These are phyloP conservation scores for Hypoxylon rubiginosum DNA, from an alignment of 2,329 filamentous ascomycete genomes.

Conservation along the genomic window DNA sequence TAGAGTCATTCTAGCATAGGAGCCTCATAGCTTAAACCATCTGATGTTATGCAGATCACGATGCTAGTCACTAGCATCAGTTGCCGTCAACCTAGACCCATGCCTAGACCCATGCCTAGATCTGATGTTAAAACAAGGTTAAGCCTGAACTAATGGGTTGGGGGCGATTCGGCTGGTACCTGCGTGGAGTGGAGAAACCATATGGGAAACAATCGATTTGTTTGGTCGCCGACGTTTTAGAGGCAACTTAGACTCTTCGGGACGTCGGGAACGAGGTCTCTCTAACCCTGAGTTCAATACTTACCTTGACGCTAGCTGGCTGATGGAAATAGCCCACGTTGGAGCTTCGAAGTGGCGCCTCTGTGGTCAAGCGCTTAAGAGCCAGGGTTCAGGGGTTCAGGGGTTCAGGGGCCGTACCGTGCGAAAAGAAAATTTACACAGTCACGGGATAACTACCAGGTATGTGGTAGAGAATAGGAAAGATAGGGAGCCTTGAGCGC, in stretches of 20 bases:
- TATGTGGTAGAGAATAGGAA: neutral
- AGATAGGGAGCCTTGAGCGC: neutral
- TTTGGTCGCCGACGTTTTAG: neutral
- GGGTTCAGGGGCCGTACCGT: neutral
- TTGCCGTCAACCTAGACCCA: neutral
- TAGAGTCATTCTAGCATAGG: no score
- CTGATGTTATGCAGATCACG: neutral
- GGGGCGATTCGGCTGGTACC: neutral
- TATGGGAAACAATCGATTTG: neutral
- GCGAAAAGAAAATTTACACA: neutral
- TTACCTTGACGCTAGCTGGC: neutral
- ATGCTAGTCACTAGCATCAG: neutral
- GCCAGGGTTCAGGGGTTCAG: no score
- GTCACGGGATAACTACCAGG: no score
- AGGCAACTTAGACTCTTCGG: neutral
- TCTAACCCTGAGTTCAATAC: neutral
- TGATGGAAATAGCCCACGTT: no score
- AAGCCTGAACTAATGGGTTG: neutral
- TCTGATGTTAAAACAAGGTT: slow-evolving; percentile 1
- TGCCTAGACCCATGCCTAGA: neutral
- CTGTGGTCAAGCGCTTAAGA: neutral
- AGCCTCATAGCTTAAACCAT: no score
- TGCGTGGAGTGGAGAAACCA: neutral
- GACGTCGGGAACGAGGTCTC: neutral
- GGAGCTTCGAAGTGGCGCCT: neutral